A percentile compares a stretch with the other conserved stretches of the same genome.
phyloP scores from a whole-genome alignment of 164 flowering plant species.

The Annona squamosa region DNA sequence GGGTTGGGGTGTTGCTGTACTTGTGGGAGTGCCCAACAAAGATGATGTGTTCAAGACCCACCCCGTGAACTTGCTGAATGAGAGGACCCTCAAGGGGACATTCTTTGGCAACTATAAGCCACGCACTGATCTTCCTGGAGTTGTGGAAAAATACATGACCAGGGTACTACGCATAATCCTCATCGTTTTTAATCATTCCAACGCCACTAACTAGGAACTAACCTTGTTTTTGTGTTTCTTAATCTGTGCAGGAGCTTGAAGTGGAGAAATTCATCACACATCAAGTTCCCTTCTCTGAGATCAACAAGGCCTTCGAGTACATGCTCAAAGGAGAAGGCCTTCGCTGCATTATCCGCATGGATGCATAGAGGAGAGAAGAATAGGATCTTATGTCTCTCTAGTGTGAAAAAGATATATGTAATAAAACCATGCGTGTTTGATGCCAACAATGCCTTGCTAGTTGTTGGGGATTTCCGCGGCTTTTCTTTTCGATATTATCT shows the following conservation, averaged over 20 bases:
- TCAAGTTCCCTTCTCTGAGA: constrained; percentile 51
- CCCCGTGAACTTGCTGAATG: constrained; percentile 24
- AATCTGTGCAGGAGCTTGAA: constrained; percentile 25
- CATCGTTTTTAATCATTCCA: background rate
- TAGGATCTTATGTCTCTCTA: background rate
- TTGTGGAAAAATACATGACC: constrained; percentile 66
- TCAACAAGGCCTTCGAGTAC: constrained; percentile 65
- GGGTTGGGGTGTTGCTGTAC: constrained; percentile 26
- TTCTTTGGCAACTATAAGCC: constrained; percentile 63
- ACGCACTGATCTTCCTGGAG: constrained; percentile 33
- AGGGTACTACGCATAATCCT: constrained; percentile 26
- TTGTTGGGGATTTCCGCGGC: too few relatives aligned
- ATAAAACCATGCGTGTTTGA: background rate
- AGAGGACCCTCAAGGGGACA: constrained; percentile 50
- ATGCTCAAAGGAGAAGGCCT: constrained; percentile 49
- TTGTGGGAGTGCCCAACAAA: constrained; percentile 15
- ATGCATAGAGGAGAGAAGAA: constrained; percentile 6
- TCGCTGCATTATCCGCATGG: constrained; percentile 46
- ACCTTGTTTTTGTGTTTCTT: background rate
- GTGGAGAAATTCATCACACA: constrained; percentile 65
- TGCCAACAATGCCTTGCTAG: background rate
- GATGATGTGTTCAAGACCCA: constrained; percentile 16
- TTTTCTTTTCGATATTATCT: too few relatives aligned
- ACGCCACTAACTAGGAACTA: background rate
- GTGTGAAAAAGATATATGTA: too few relatives aligned